Evolutionary conservation across 805 yeast genomes (phyloP), one percentile per base, ranked within the genome.

Genomic region (Pichia cephalocereana): DNA sequence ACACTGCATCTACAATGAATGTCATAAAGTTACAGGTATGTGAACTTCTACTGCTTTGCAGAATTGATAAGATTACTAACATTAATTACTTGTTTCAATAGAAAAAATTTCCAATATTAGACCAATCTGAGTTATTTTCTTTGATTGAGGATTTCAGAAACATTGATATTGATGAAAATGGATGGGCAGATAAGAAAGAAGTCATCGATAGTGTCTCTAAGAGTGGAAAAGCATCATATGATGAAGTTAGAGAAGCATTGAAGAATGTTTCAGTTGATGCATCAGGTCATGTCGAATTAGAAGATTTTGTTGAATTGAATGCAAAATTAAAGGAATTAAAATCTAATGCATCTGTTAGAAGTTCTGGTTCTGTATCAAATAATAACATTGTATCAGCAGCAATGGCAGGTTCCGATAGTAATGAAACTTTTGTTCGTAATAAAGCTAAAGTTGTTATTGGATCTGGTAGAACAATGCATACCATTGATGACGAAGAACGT

Each of bases 401-500:
- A 8, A 40, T 53, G 28, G 46, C 51, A 32, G 56, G 50, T 19
- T 32, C 52, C 30, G 58, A 64, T 8, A 56, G 69, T 47, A 32
- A 39, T 14, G 66, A 49, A 26, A 52, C 54, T 4, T 57, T 75
- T 46, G 62, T 70, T 12, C 80, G 82, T 48, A 71, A 76, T 8
- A 77, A 81, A 40, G 89, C 90, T 12, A 64, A 64, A 42, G 89
- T 93, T 49, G 83, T 86, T 52, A 86, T 90, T 43, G 79, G 85
- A 38, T 96, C 96, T 47, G 96, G 97, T 45, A 49, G 55, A 45
- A 87, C 95, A 18, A 86, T 96, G 2, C 99, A 93, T 66, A 88
- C 97, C 3, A 90, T 93, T 64, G 89, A 93, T 65, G 97, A 91
- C 61, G 99, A 93, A 72, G 99, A 93, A 70, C 79, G 96, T 66